Percentiles rank a stretch among this genome's conserved stretches.
phyloP scores from a whole-genome alignment of 2,329 filamentous ascomycete genomes.

The Trichocomaceae sp. region DNA sequence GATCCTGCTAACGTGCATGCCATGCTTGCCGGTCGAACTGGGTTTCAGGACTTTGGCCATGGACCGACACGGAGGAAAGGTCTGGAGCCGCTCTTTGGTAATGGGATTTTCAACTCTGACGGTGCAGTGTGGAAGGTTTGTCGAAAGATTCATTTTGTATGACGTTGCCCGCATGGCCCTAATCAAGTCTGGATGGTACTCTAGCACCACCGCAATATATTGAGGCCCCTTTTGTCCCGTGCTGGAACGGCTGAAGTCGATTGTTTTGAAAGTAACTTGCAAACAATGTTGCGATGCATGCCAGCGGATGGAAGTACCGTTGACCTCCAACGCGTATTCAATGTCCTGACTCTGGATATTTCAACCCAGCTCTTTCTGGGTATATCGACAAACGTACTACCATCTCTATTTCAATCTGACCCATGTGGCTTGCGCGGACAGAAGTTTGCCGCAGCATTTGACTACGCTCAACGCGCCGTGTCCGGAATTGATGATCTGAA shows the following conservation, averaged over 20 bases:
- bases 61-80: background rate
- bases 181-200: too few species aligned
- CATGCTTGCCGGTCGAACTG: slow-evolving; percentile 12
- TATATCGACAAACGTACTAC: background rate
- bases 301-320: slow-evolving; percentile 45
- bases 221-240: background rate
- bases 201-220: background rate
- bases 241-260: background rate
- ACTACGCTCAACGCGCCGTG: background rate
- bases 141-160: background rate
- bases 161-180: too few species aligned
- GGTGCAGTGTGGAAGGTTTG: slow-evolving; percentile 25
- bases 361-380: background rate
- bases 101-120: slow-evolving; percentile 33
- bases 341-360: slow-evolving; percentile 21
- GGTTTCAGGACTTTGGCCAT: slow-evolving; percentile 1
- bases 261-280: background rate
- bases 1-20: slow-evolving; percentile 9
- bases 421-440: background rate
- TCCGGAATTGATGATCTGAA: slow-evolving; percentile 1
- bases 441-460: slow-evolving; percentile 1
- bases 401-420: background rate
- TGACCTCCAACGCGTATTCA: slow-evolving; percentile 58
- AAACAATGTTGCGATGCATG: slow-evolving; percentile 16
- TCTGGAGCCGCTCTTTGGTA: slow-evolving; percentile 24